phyloP scores from a whole-genome alignment of 2,329 filamentous ascomycete genomes.

The Botrytis fragariae region DNA sequence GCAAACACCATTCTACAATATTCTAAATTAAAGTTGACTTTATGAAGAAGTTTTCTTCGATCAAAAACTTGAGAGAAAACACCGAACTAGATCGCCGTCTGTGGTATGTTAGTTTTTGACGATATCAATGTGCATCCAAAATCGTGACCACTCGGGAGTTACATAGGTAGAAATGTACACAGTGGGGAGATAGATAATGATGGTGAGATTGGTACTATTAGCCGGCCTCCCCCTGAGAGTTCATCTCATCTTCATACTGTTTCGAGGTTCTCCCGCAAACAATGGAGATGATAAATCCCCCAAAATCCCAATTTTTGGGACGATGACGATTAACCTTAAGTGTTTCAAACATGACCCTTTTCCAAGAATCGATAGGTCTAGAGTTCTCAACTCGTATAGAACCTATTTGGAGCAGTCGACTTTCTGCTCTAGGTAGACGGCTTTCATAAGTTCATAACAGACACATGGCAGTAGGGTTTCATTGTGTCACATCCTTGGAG shows the following conservation, averaged over 20 bases:
- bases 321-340: neutral
- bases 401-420: neutral
- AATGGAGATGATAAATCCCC: neutral
- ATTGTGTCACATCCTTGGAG: neutral
- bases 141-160: neutral
- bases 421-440: neutral
- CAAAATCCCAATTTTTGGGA: neutral
- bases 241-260: constrained; percentile 2
- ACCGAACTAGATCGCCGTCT: neutral
- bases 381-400: constrained; percentile 1
- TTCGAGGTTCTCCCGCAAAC: neutral
- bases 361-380: neutral
- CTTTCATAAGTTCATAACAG: neutral
- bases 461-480: neutral
- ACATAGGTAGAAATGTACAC: neutral
- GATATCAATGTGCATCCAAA: neutral
- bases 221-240: neutral
- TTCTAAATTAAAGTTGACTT: neutral
- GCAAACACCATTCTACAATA: neutral
- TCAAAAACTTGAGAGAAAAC: neutral
- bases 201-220: neutral
- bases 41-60: neutral
- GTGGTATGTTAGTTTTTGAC: neutral
- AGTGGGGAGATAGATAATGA: neutral
- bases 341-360: neutral